phyloP scores from a whole-genome alignment of 352 stramenopile genomes.

The Phytophthora meadii region DNA sequence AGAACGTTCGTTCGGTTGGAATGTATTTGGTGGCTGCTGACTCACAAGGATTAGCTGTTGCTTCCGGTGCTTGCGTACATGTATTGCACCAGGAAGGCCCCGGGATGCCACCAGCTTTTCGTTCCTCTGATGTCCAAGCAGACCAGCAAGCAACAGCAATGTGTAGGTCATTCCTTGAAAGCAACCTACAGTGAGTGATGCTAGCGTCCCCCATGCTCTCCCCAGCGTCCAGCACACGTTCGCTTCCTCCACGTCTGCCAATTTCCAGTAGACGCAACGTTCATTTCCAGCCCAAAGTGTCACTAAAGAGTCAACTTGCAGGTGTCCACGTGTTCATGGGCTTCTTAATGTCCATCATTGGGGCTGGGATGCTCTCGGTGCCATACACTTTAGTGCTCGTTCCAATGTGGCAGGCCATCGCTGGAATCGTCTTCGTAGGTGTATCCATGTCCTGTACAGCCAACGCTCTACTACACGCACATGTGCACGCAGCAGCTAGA shows the following conservation, averaged over 20 bases:
- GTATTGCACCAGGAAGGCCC: background rate
- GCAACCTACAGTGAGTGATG: constrained; percentile 5
- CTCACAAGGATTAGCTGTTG: too few species aligned
- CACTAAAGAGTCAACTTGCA: constrained; percentile 5
- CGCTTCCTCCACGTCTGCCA: constrained; percentile 27
- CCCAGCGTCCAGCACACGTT: constrained; percentile 31
- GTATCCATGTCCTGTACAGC: constrained; percentile 56
- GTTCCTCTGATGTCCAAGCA: background rate
- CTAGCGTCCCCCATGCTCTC: constrained; percentile 31
- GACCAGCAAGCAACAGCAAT: background rate
- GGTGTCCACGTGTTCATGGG: constrained; percentile 64
- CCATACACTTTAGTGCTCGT: constrained; percentile 72
- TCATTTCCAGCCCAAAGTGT: constrained; percentile 1
- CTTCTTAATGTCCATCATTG: constrained; percentile 83
- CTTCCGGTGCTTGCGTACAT: too few species aligned
- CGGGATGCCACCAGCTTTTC: constrained; percentile 10
- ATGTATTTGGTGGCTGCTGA: too few species aligned
- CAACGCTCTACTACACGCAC: constrained; percentile 56
- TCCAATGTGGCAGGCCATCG: constrained; percentile 43
- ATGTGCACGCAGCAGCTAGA: constrained; percentile 57
- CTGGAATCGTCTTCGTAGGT: constrained; percentile 52
- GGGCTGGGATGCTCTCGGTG: constrained; percentile 70
- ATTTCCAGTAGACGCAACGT: constrained; percentile 5
- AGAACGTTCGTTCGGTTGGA: too few species aligned
- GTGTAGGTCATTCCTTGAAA: constrained; percentile 4